phyloP scores from a whole-genome alignment of 176 grass and related monocot species.

The Carex scoparia region DNA sequence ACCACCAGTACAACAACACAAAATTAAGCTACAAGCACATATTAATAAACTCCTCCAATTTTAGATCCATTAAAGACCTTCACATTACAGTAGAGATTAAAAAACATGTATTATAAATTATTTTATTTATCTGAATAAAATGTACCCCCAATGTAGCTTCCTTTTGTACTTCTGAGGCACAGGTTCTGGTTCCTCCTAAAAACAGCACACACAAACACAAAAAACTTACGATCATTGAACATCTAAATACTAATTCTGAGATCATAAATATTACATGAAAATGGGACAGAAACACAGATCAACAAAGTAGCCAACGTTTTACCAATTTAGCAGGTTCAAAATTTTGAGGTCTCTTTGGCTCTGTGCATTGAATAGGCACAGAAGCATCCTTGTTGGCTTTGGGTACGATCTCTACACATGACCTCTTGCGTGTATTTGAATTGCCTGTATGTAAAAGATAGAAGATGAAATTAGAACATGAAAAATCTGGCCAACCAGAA shows the following conservation, averaged over 20 bases:
- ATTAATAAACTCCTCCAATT: neutral
- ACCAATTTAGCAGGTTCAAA: neutral
- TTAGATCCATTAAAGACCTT: neutral
- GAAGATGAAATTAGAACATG: neutral
- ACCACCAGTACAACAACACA: neutral
- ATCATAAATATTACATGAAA: neutral
- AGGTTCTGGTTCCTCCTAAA: neutral
- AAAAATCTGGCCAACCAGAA: neutral
- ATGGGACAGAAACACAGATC: neutral
- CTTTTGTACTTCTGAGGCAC: slow-evolving; percentile 1
- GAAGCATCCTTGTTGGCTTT: neutral
- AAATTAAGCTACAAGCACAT: neutral
- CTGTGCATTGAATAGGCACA: neutral
- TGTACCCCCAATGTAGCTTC: slow-evolving; percentile 21
- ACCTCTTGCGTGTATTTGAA: neutral
- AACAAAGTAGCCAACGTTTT: neutral
- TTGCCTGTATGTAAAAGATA: slow-evolving; percentile 2
- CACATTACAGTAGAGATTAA: neutral
- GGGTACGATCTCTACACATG: slow-evolving; percentile 12
- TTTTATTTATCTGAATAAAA: neutral
- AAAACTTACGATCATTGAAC: neutral
- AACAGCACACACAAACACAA: neutral
- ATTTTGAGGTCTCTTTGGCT: neutral
- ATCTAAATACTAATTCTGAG: neutral
- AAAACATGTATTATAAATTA: neutral